Conservation (phyloP, 192 early-diverging fungal species). For the Neocallimastix lanati region DNA sequence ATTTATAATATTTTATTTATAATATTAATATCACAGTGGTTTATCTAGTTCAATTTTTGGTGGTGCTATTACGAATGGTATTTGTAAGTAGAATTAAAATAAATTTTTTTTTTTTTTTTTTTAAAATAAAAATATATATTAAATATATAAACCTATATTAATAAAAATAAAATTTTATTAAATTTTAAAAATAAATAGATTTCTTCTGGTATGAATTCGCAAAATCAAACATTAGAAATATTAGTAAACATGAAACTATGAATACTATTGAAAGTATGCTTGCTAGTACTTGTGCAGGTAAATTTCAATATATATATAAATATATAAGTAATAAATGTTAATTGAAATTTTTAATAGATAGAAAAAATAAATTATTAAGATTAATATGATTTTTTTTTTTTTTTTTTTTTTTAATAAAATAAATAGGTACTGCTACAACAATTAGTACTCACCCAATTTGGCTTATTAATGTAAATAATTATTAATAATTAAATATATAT, state of each 20-base stretch:
- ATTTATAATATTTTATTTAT: background rate
- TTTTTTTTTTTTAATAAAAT: no score
- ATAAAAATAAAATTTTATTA: no score
- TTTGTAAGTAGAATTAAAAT: slow-evolving; percentile 27
- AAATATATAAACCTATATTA: slow-evolving; percentile 16
- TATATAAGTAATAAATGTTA: no score
- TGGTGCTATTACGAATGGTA: slow-evolving; percentile 84
- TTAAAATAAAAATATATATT: background rate
- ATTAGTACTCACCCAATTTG: slow-evolving; percentile 94
- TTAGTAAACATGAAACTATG: slow-evolving; percentile 34
- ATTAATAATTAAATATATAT: no score
- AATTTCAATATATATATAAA: no score
- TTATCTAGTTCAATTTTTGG: slow-evolving; percentile 89
- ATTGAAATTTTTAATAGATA: no score
- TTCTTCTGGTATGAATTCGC: slow-evolving; percentile 79
- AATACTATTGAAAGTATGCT: slow-evolving; percentile 78
- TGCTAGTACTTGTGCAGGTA: slow-evolving; percentile 74
- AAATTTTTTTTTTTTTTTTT: background rate
- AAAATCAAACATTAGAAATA: slow-evolving; percentile 58
- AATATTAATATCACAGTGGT: slow-evolving; percentile 32
- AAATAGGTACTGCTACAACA: slow-evolving; percentile 49
- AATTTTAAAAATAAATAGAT: no score
- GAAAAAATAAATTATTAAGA: no score
- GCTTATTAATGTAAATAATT: slow-evolving; percentile 85
- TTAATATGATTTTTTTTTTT: background rate